A percentile compares a stretch with the other conserved stretches of the same genome.
These are phyloP conservation scores for Aspergillus brasiliensis DNA, from an alignment of 2,329 filamentous ascomycete species.

Conservation along the genomic window DNA sequence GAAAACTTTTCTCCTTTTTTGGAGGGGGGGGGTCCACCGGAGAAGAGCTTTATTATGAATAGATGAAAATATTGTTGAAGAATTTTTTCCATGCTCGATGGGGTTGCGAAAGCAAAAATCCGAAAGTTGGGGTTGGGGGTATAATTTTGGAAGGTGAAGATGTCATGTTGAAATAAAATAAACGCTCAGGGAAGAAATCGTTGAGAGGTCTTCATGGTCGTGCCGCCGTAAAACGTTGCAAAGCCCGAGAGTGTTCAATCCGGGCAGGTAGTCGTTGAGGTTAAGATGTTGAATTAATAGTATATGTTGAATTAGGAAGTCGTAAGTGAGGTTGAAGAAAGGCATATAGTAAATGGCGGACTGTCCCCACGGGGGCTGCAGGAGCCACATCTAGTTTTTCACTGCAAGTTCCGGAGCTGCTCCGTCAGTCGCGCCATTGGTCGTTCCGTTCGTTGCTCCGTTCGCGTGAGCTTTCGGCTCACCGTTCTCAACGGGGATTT, in stretches of 20 bases:
- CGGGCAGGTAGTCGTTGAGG: constrained; percentile 38
- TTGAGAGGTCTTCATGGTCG: constrained; percentile 44
- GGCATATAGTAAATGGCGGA: constrained; percentile 10
- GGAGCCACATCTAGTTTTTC: constrained; percentile 27
- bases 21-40: not conserved
- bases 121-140: constrained; percentile 31
- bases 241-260: constrained; percentile 12
- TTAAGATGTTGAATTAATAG: constrained; percentile 40
- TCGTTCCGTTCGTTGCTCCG: constrained; percentile 22
- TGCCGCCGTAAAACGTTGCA: constrained; percentile 41
- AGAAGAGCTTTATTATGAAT: constrained; percentile 14
- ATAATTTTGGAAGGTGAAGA: constrained; percentile 33
- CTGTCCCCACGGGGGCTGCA: constrained; percentile 14
- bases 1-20: not conserved
- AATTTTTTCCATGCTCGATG: constrained; percentile 7
- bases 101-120: constrained; percentile 22
- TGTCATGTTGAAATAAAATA: constrained; percentile 42
- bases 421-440: constrained; percentile 23
- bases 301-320: constrained; percentile 22
- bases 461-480: constrained; percentile 26
- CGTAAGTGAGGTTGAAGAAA: constrained; percentile 16
- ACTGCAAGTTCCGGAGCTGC: constrained; percentile 13
- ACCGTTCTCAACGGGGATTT: constrained; percentile 25
- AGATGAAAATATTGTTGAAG: constrained; percentile 23
- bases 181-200: constrained; percentile 43